Evolutionary conservation across 345 rosid species (phyloP).

Genomic region (Eucalyptus grandis): DNA sequence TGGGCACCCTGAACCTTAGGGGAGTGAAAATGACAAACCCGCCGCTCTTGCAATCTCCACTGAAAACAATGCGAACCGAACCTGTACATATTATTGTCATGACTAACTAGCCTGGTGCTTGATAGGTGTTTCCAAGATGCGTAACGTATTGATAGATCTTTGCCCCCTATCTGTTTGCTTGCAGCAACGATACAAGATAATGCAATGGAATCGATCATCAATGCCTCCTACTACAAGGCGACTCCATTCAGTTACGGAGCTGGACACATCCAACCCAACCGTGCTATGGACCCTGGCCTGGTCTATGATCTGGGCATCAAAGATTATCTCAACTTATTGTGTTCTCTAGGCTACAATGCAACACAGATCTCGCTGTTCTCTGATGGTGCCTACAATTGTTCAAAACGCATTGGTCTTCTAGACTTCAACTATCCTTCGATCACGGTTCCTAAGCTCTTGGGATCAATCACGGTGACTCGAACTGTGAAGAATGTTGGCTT

Average conservation of each 20-base stretch:
- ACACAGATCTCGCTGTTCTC: constrained; percentile 20
- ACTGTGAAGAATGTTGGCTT: constrained; percentile 65
- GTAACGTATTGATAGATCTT: too few relatives aligned
- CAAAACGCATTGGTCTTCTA: constrained; percentile 16
- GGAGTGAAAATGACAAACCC: background rate
- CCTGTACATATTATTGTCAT: background rate
- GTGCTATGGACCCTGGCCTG: constrained; percentile 72
- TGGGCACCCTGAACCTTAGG: background rate
- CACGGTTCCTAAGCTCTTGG: constrained; percentile 24
- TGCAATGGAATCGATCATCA: constrained; percentile 27
- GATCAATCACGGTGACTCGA: constrained; percentile 24
- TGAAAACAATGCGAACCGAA: background rate
- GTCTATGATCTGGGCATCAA: constrained; percentile 39
- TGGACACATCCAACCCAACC: constrained; percentile 79
- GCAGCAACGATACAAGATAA: constrained; percentile 56
- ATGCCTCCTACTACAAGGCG: constrained; percentile 25
- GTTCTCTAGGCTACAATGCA: constrained; percentile 50
- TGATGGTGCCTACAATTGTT: constrained; percentile 21
- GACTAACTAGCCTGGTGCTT: too few relatives aligned
- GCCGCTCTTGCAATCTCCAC: background rate
- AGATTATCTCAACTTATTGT: constrained; percentile 70
- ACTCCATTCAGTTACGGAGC: constrained; percentile 73
- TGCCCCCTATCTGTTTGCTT: background rate
- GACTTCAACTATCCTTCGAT: constrained; percentile 88
- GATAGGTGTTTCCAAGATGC: too few relatives aligned